Percentiles rank a stretch among this genome's conserved stretches.
These are phyloP conservation scores for Aspergillus viridinutans DNA, from an alignment of 2,329 filamentous ascomycete genomes.

Conservation along the genomic window DNA sequence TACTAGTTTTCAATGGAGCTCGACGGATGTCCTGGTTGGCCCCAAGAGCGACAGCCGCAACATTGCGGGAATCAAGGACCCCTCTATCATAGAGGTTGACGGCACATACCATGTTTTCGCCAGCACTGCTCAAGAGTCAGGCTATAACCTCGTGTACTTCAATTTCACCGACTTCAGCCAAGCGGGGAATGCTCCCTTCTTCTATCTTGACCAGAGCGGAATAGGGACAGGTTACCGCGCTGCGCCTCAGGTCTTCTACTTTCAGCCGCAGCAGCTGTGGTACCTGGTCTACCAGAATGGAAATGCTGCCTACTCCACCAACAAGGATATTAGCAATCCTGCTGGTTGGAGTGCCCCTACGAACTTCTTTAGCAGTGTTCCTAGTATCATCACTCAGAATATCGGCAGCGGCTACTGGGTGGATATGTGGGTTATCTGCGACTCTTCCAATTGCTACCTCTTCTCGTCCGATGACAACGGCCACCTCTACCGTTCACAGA, in stretches of 20 bases:
- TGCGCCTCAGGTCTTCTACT: conserved; percentile 3
- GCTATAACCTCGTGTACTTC: conserved; percentile 6
- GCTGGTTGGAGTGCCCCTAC: conserved; percentile 1
- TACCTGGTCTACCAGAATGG: conserved; percentile 4
- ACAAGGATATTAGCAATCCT: conserved; percentile 2
- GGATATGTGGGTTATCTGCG: conserved; percentile 5
- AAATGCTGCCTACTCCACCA: conserved; percentile 5
- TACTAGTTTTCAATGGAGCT: conserved; percentile 4
- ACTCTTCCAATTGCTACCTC: neutral
- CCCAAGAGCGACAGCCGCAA: conserved; percentile 1
- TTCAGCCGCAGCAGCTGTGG: conserved; percentile 2
- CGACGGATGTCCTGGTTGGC: neutral
- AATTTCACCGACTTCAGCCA: conserved; percentile 6
- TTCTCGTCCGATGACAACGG: conserved; percentile 4
- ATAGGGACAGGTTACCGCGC: conserved; percentile 6
- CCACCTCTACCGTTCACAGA: conserved; percentile 4
- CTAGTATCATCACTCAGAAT: conserved; percentile 4
- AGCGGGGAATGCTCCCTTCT: conserved; percentile 1
- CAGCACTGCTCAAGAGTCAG: conserved; percentile 2
- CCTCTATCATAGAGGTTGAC: conserved; percentile 1
- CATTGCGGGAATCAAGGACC: conserved; percentile 5
- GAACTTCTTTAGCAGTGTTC: conserved; percentile 1
- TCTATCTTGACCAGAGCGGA: conserved; percentile 4
- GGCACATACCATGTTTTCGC: conserved; percentile 7
- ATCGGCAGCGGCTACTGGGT: neutral